Conservation (phyloP, 805 yeast genomes). For the Schwanniomyces sp. region DNA sequence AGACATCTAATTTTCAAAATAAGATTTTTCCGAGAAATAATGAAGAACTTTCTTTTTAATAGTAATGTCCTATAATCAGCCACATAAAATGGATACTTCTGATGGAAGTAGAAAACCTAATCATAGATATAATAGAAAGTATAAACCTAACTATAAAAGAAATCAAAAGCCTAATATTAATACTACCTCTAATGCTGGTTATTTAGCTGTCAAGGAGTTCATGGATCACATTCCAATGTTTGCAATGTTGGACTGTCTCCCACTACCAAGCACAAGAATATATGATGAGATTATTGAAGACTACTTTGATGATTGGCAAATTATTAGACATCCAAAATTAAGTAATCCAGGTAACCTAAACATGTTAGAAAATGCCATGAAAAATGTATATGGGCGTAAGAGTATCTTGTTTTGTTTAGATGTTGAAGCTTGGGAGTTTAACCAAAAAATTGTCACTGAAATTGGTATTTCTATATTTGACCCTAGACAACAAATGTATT, state of each 20-base stretch:
- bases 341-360: neutral
- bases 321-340: neutral
- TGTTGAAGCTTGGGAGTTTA: conserved; percentile 55
- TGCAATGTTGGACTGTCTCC: neutral
- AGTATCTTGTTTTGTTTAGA: conserved; percentile 49
- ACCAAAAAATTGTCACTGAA: conserved; percentile 48
- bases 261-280: neutral
- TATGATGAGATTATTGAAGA: conserved; percentile 3
- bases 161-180: neutral
- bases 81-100: neutral
- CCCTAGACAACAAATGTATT: conserved; percentile 43
- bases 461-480: conserved; percentile 59
- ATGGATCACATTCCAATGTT: neutral
- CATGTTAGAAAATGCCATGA: conserved; percentile 1
- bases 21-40: neutral
- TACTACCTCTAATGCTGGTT: neutral
- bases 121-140: neutral
- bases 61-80: neutral
- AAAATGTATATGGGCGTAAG: conserved; percentile 8
- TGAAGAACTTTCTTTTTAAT: neutral
- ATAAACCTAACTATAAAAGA: neutral
- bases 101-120: neutral
- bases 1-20: neutral
- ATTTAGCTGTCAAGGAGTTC: neutral
- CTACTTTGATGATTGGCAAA: conserved; percentile 1